These are phyloP conservation scores for Prunella vulgaris DNA, from an alignment of 257 asterid species.

Conservation along the genomic window DNA sequence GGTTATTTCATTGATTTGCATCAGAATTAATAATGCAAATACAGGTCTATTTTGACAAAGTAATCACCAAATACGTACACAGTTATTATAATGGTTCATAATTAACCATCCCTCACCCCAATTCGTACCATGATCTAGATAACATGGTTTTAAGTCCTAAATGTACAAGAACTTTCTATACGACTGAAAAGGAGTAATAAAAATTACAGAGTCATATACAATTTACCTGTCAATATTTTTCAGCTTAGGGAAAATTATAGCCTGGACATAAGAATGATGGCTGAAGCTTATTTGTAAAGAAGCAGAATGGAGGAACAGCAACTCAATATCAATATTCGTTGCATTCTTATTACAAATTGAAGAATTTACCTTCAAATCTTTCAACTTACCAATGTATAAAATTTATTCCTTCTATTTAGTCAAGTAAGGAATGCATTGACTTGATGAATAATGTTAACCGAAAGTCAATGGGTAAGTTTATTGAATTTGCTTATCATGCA, in stretches of 20 bases:
- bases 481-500: not conserved
- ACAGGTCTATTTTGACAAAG: not conserved
- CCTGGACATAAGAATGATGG: slow-evolving; percentile 1
- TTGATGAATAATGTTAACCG: not conserved
- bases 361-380: not conserved
- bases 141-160: not conserved
- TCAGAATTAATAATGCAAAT: not conserved
- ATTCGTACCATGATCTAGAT: no score
- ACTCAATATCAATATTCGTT: not conserved
- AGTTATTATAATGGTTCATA: not conserved
- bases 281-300: slow-evolving; percentile 1
- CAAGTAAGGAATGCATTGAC: not conserved
- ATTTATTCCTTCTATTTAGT: not conserved
- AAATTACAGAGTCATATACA: not conserved
- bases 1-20: slow-evolving; percentile 2
- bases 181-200: not conserved
- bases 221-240: not conserved
- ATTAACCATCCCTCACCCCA: not conserved
- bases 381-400: not conserved
- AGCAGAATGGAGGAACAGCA: not conserved
- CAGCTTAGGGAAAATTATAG: not conserved
- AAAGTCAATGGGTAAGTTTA: not conserved
- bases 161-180: slow-evolving; percentile 1
- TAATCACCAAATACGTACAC: not conserved
- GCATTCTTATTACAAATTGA: not conserved